Evolutionary conservation across 164 flowering plant genomes (phyloP), one percentile per base, ranked within the genome.

Genomic region (Santalum album): DNA sequence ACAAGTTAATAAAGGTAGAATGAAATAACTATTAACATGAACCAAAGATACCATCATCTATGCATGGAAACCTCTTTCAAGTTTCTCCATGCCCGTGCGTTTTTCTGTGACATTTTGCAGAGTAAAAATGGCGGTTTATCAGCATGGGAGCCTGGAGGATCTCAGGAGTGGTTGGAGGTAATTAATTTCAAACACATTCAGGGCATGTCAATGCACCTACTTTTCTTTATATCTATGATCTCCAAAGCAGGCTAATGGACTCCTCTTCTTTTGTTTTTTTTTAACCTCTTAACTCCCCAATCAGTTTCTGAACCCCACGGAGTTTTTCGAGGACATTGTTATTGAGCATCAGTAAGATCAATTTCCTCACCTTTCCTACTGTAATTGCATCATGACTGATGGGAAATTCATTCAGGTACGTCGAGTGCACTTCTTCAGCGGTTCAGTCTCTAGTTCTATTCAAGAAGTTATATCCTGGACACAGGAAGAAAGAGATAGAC

Each of bases 121-220:
- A 59, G 66, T 49, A 40, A 60, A 38, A 74, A 57, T 65, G 78
- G 78, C 21, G 78, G 78, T 27, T 2, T 74, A 18, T 5, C 78
- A 20, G 70, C 78, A 1, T 74, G 75, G 78, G 78, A 74, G 61
- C 78, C 75, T 2, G 69, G 64, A 23, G 63, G 68, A 54, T 66
- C 69, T 49, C 59, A 43, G 16, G 46, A 62, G 27, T 71, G 78
- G 78, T 40, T 74, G 57, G 78, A 74, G 71, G 78, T 65, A 63
- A 61, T 42, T 36, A 7, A 1, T 23, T 27, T 3, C 29, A 49
- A 24, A 54, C n/a, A n/a, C n/a, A n/a, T n/a, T n/a, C n/a, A n/a
- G n/a, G n/a, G n/a, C n/a, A n/a, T n/a, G n/a, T n/a, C n/a, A n/a
- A n/a, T n/a, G n/a, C 22, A 44, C 48, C 7, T 17, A 44, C 48